Conservation (phyloP, 768 basidiomycete species). For the Collybiopsis luxurians region DNA sequence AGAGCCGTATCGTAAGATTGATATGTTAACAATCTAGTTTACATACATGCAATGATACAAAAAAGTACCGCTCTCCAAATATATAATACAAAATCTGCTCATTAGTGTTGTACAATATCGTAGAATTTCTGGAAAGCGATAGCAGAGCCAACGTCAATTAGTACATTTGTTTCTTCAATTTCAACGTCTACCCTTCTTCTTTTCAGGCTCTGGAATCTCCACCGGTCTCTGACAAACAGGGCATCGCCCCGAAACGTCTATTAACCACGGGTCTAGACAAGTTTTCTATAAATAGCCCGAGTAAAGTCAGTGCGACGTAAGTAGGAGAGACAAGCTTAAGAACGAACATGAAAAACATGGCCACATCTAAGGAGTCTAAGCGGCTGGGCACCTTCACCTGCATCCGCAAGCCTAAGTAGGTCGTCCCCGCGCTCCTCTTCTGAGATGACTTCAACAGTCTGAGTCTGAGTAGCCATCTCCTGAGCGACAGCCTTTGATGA, state of each 20-base stretch:
- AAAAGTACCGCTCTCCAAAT: too few relatives aligned
- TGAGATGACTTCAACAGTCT: constrained; percentile 27
- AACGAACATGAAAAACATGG: constrained; percentile 87
- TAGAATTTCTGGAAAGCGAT: neutral
- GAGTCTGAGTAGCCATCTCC: constrained; percentile 19
- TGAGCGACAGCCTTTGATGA: too few relatives aligned
- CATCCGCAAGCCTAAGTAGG: constrained; percentile 58
- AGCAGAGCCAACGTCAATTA: neutral
- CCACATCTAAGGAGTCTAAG: constrained; percentile 74
- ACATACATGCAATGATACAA: too few relatives aligned
- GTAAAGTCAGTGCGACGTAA: constrained; percentile 9
- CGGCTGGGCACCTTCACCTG: constrained; percentile 74
- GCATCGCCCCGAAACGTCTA: constrained; percentile 81
- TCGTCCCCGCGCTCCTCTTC: constrained; percentile 38
- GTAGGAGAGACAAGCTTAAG: neutral
- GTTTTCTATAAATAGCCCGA: constrained; percentile 54
- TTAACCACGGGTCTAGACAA: constrained; percentile 89
- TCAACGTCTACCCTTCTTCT: constrained; percentile 25
- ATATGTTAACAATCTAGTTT: too few relatives aligned
- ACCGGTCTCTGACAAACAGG: constrained; percentile 83
- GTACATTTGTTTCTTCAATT: neutral
- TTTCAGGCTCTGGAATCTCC: constrained; percentile 39
- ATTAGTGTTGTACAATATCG: neutral
- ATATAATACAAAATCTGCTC: too few relatives aligned
- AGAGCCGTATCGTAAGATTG: too few relatives aligned